Base-by-base conservation (phyloP, 164 flowering plant species). In the Macadamia tetraphylla region DNA sequence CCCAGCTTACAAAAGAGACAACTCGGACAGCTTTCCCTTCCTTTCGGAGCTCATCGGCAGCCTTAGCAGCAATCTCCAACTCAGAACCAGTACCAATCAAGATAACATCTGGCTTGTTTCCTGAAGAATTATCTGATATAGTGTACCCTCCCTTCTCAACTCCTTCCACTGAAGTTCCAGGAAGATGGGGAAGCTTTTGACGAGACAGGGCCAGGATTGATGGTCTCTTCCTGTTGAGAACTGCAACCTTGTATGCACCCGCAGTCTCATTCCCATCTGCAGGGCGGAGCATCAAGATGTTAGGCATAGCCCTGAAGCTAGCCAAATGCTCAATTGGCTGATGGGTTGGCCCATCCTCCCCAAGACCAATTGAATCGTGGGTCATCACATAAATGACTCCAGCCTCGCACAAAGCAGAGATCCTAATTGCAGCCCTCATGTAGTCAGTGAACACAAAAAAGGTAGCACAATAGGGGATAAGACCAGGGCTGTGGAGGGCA, bases 341-440 rank as follows among this genome's bases (percentile, higher is more conserved):
- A 80, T 94, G 99, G 51, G 99, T 94, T 6, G 99, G 99, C 6
- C 99, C 99, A 82, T 94, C 99, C 78, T 94, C 99, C 71, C 99
- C 99, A 58, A 94, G 94, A 43, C 98, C 99, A 61, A 94, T 92
- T 1, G 98, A 92, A 72, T 94, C 99, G 52, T 94, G 99, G 73
- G 99, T 94, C 98, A 94, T 92, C 60, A 94, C 96, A 71, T 92
- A 94, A 71, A 92, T 90, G 32, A 94, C 98, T 60, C 96, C 83
- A 57, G 97, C 82, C 70, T 91, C 89, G 65, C 63, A 69, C 79
- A 94, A 76, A 65, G 99, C 99, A 14, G 99, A 91, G 59, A 94
- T 83, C 73, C 99, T 79, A 12, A 94, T 94, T 69, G 99, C 97
- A 59, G 86, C 92, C 73, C 99, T 87, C 98, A 92, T 90, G 91